A percentile compares a stretch with the other conserved stretches of the same genome.
These are phyloP conservation scores for Gloeopeniophorella convolvens DNA, from an alignment of 768 basidiomycete species.

Conservation along the genomic window DNA sequence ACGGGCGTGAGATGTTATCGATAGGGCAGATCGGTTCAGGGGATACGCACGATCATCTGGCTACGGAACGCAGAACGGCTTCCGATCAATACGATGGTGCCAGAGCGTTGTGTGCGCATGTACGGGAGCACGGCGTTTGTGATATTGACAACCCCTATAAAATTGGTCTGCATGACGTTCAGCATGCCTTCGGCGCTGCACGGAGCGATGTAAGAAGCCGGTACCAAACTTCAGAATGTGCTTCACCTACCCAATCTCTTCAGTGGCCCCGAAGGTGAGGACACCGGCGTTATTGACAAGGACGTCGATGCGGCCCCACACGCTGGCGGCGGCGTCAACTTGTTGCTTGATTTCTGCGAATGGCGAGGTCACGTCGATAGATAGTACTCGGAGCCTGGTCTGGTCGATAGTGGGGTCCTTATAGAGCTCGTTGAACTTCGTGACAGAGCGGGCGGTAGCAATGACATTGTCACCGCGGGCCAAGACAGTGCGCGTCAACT, in stretches of 20 bases:
- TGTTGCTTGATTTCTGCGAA: slow-evolving; percentile 1
- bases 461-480: slow-evolving; percentile 11
- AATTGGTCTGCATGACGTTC: slow-evolving; percentile 29
- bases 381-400: not conserved
- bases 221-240: not conserved
- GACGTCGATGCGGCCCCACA: slow-evolving; percentile 12
- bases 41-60: not conserved
- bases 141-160: slow-evolving; percentile 40
- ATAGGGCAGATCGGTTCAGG: not conserved
- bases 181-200: slow-evolving; percentile 1
- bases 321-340: slow-evolving; percentile 1
- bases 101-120: slow-evolving; percentile 31
- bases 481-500: slow-evolving; percentile 3
- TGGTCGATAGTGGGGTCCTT: not conserved
- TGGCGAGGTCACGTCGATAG: slow-evolving; percentile 6
- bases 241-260: slow-evolving; percentile 14
- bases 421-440: not conserved
- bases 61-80: slow-evolving; percentile 28
- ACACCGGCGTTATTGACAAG: slow-evolving; percentile 16
- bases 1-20: not conserved
- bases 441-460: slow-evolving; percentile 2
- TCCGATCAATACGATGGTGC: slow-evolving; percentile 33
- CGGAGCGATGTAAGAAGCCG: not conserved
- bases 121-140: slow-evolving; percentile 39
- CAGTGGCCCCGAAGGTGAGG: not conserved